Evolutionary conservation across 2,329 filamentous ascomycete genomes (phyloP).

Genomic region (Trichoderma harzianum): DNA sequence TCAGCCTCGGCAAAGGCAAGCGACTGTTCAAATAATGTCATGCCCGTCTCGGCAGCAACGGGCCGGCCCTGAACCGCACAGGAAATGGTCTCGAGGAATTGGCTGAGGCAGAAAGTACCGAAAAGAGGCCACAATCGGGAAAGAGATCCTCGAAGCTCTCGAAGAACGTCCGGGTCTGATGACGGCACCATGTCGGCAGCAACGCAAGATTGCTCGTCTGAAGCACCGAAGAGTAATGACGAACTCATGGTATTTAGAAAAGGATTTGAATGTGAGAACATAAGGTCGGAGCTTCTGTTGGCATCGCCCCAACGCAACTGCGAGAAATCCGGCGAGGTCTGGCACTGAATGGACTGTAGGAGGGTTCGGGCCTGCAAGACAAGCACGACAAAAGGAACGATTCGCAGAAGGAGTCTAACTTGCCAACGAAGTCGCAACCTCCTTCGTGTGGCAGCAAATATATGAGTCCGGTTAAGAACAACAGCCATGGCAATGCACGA

Average conservation of each 20-base stretch:
- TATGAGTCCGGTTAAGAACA: conserved; percentile 84
- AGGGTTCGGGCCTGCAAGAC: conserved; percentile 64
- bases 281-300: conserved; percentile 61
- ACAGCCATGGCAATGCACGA: conserved; percentile 83
- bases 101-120: conserved; percentile 66
- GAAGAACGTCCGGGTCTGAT: conserved; percentile 47
- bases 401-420: conserved; percentile 65
- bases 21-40: conserved; percentile 96
- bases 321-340: conserved; percentile 73
- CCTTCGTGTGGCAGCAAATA: conserved; percentile 85
- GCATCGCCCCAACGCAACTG: conserved; percentile 67
- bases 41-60: conserved; percentile 81
- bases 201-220: conserved; percentile 70
- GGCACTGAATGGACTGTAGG: conserved; percentile 84
- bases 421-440: conserved; percentile 74
- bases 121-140: conserved; percentile 74
- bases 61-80: conserved; percentile 83
- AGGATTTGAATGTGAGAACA: conserved; percentile 67
- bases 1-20: conserved; percentile 95
- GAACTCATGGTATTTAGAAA: conserved; percentile 72
- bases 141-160: conserved; percentile 70
- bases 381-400: conserved; percentile 68
- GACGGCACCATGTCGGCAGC: conserved; percentile 67
- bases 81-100: conserved; percentile 84
- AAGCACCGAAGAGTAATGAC: conserved; percentile 66